phyloP scores from a whole-genome alignment of 2,329 filamentous ascomycete species.

The Lecanosticta acicola region DNA sequence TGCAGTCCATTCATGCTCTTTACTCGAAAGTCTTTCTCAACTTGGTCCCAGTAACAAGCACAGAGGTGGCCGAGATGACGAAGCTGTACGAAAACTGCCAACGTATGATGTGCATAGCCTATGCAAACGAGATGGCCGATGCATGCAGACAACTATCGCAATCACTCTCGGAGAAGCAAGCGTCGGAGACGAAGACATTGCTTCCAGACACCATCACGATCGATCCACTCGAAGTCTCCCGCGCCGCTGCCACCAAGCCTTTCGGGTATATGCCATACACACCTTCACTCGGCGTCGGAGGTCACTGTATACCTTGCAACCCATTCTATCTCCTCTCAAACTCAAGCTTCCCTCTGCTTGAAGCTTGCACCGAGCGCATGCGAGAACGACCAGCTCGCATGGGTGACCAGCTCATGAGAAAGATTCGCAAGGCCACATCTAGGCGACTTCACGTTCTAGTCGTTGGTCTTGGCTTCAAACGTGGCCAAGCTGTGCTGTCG shows the following conservation, averaged over 20 bases:
- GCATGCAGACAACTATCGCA: constrained; percentile 6
- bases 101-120: constrained; percentile 21
- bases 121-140: constrained; percentile 21
- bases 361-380: constrained; percentile 43
- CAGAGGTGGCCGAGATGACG: constrained; percentile 13
- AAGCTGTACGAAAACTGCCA: constrained; percentile 13
- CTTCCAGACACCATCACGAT: constrained; percentile 10
- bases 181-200: neutral
- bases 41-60: constrained; percentile 4
- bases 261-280: constrained; percentile 49
- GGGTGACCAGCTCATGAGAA: constrained; percentile 35
- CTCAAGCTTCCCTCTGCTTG: constrained; percentile 42
- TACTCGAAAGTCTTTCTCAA: constrained; percentile 8
- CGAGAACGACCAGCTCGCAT: constrained; percentile 39
- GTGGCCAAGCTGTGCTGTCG: constrained; percentile 7
- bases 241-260: constrained; percentile 15
- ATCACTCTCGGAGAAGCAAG: neutral
- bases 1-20: constrained; percentile 3
- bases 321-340: constrained; percentile 49
- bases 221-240: constrained; percentile 16
- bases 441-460: constrained; percentile 2
- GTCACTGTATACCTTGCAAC: constrained; percentile 54
- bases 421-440: neutral
- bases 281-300: constrained; percentile 49
- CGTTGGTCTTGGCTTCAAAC: constrained; percentile 10